Percentiles rank a stretch among this genome's conserved stretches.
These are phyloP conservation scores for Wickerhamomyces silvicola DNA, from an alignment of 805 yeast genomes.

Conservation along the genomic window DNA sequence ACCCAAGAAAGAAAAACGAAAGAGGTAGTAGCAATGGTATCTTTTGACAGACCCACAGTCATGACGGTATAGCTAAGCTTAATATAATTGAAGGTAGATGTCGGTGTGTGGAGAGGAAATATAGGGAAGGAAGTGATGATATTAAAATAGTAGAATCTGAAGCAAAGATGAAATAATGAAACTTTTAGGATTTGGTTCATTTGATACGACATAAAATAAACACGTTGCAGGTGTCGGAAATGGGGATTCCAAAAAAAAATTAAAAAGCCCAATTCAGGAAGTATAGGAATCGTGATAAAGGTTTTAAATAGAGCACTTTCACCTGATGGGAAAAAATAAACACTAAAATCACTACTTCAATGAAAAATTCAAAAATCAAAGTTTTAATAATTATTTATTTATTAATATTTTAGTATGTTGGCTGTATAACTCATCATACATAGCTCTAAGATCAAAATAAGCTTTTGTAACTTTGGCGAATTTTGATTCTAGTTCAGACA, in stretches of 20 bases:
- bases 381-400: conserved; percentile 5
- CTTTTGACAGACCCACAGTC: too few relatives aligned
- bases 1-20: conserved; percentile 1
- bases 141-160: too few relatives aligned
- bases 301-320: conserved; percentile 51
- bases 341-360: background rate
- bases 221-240: conserved; percentile 43
- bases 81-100: too few relatives aligned
- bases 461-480: conserved; percentile 48
- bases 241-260: conserved; percentile 34
- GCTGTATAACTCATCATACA: conserved; percentile 51
- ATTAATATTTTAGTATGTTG: conserved; percentile 36
- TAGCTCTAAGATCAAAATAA: conserved; percentile 48
- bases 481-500: conserved; percentile 36
- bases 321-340: conserved; percentile 29
- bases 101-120: too few relatives aligned
- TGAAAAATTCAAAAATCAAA: background rate
- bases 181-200: conserved; percentile 54
- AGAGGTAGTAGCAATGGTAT: conserved; percentile 7
- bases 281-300: conserved; percentile 52
- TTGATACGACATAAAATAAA: conserved; percentile 50
- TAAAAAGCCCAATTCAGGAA: conserved; percentile 46
- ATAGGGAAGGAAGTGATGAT: conserved; percentile 8
- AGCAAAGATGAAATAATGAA: conserved; percentile 30
- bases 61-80: too few relatives aligned